Conservation (phyloP, 2,329 filamentous ascomycete genomes). For the Microascus cirrosus region DNA sequence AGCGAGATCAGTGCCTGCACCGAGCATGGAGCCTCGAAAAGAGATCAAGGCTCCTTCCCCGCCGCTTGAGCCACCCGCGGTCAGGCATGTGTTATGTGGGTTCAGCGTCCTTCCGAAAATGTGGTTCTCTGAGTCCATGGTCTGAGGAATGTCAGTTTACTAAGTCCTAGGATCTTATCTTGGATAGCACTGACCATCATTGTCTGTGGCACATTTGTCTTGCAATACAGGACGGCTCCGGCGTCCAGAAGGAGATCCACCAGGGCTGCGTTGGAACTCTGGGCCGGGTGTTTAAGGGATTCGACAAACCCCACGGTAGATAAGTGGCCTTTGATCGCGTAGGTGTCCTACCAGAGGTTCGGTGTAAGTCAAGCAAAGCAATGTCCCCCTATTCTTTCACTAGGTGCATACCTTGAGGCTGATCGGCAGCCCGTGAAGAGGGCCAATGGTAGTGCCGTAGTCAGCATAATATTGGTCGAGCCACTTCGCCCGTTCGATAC, state of each 20-base stretch:
- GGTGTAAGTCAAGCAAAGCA: no score
- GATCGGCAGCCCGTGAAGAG: slow-evolving; percentile 40
- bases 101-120: slow-evolving; percentile 52
- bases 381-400: no score
- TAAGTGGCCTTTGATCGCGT: no score
- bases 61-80: neutral
- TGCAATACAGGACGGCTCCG: slow-evolving; percentile 44
- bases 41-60: no score
- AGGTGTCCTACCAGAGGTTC: no score
- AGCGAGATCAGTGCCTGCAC: slow-evolving; percentile 53
- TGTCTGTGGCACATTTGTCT: slow-evolving; percentile 47
- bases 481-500: slow-evolving; percentile 24
- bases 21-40: slow-evolving; percentile 31
- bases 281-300: no score
- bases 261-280: slow-evolving; percentile 22
- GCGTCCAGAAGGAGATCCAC: slow-evolving; percentile 28
- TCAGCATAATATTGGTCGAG: slow-evolving; percentile 28
- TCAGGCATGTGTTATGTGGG: slow-evolving; percentile 34
- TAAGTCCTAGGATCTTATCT: no score
- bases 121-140: slow-evolving; percentile 56
- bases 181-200: slow-evolving; percentile 37
- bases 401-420: slow-evolving; percentile 40
- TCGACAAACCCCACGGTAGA: no score
- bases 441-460: slow-evolving; percentile 33
- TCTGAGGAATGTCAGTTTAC: slow-evolving; percentile 12